Evolutionary conservation across 352 stramenopile species (phyloP), one percentile per base, ranked within the genome.

Genomic region (Pythium phragmitis): DNA sequence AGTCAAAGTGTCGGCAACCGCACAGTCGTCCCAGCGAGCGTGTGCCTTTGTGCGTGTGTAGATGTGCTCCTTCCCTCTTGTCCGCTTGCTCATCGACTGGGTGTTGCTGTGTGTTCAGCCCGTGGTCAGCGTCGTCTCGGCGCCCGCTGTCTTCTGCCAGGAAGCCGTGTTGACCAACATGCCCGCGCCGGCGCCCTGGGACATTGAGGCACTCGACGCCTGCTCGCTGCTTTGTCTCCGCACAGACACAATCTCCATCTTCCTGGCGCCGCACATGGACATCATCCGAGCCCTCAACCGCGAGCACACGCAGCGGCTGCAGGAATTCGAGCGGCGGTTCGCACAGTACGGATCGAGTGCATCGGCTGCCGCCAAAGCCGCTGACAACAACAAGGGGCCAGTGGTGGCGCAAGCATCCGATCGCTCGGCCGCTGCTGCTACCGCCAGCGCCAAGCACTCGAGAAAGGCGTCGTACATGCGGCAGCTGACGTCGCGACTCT

Each of bases 131-230:
- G 77, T 89, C 34, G 65, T 90, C 4, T 60, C 73, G 41, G 76
- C 81, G 6, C 84, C 84, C n/a, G 76, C 84, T 0, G 74, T 90
- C n/a, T 86, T 92, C 57, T 82, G 80, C 16, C 81, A 92, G 37
- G 83, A 91, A 70, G 72, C 69, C 12, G 76, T 70, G 2, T 74
- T 88, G 21, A 70, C 60, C 26, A 88, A 72, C 42, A 77, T 63
- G 19, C 70, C 71, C 4, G 63, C 58, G 8, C 50, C 68, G 0
- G 77, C 79, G 14, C 77, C 75, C 0, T 88, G 82, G 78, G 75
- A 89, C 30, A 69, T 92, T 45, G 73, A 89, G 42, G 73, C 83
- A 2, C 70, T 90, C 8, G 75, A 82, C 37, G 72, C 68, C n/a
- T 89, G 77, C 39, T 73, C 69, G n/a, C 54, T 92, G 43, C 57